A percentile compares a stretch with the other conserved stretches of the same genome.
These are phyloP conservation scores for Botrytis pseudocinerea DNA, from an alignment of 2,329 filamentous ascomycete genomes.

Conservation along the genomic window DNA sequence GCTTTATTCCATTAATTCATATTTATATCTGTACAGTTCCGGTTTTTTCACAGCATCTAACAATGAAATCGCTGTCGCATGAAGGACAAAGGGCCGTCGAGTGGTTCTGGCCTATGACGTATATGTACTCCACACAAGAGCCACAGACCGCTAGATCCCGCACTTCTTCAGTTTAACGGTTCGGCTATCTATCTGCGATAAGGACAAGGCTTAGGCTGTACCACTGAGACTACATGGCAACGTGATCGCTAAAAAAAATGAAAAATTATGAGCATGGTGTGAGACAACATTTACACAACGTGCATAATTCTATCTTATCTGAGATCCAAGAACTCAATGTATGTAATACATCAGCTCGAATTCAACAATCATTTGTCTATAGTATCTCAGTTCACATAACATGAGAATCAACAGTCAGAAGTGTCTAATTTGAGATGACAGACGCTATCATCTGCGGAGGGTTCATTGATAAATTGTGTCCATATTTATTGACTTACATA, in stretches of 20 bases:
- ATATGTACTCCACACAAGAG: neutral
- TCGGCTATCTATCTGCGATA: neutral
- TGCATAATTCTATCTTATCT: neutral
- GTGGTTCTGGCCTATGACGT: neutral
- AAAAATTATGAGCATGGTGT: neutral
- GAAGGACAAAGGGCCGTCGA: neutral
- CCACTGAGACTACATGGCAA: neutral
- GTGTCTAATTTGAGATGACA: neutral
- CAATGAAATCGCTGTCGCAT: neutral
- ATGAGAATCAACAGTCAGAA: neutral
- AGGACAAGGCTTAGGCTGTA: neutral
- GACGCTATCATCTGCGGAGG: neutral
- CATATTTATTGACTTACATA: accelerated
- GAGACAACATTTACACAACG: neutral
- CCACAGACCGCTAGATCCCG: neutral
- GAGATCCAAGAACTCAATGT: neutral
- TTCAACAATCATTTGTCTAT: neutral
- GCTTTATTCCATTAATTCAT: too few species aligned
- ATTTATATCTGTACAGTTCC: neutral
- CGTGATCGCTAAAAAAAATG: neutral
- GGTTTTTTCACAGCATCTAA: neutral
- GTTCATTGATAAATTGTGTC: neutral
- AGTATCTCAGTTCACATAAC: neutral
- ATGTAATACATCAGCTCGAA: neutral
- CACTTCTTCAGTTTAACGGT: neutral